Evolutionary conservation across 176 grass and related monocot genomes (phyloP).

Genomic region (Oryza brachyantha): DNA sequence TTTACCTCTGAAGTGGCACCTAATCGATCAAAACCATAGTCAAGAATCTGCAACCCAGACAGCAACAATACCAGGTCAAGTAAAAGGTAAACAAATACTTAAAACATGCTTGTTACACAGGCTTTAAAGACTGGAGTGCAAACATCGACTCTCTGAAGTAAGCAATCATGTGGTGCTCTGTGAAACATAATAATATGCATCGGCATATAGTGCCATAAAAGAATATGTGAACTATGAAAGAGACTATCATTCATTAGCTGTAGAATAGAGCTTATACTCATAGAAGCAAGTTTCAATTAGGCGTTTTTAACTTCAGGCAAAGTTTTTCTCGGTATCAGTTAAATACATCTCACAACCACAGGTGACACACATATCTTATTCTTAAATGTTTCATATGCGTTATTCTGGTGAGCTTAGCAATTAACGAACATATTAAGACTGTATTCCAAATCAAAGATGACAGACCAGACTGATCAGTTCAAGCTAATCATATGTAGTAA

Average conservation of each 20-base stretch:
- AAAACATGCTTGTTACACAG: background rate
- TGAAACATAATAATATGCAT: background rate
- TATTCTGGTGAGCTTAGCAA: background rate
- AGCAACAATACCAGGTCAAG: constrained; percentile 7
- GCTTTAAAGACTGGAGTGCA: background rate
- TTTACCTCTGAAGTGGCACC: constrained; percentile 79
- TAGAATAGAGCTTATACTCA: background rate
- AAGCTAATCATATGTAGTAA: constrained; percentile 17
- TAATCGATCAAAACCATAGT: constrained; percentile 91
- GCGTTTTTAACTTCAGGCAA: background rate
- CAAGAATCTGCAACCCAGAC: constrained; percentile 69
- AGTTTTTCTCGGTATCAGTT: background rate
- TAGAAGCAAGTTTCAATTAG: background rate
- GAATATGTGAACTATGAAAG: constrained; percentile 1
- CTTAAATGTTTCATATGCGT: background rate
- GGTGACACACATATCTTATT: background rate
- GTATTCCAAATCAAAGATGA: constrained; percentile 2
- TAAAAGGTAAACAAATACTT: background rate
- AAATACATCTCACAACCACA: background rate
- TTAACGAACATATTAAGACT: background rate
- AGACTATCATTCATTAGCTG: background rate
- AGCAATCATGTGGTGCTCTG: background rate
- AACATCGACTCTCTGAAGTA: constrained; percentile 16
- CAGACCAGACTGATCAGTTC: constrained; percentile 24
- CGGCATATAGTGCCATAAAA: background rate